phyloP scores from a whole-genome alignment of 2,329 filamentous ascomycete genomes.

The Neopestalotiopsis sp. region DNA sequence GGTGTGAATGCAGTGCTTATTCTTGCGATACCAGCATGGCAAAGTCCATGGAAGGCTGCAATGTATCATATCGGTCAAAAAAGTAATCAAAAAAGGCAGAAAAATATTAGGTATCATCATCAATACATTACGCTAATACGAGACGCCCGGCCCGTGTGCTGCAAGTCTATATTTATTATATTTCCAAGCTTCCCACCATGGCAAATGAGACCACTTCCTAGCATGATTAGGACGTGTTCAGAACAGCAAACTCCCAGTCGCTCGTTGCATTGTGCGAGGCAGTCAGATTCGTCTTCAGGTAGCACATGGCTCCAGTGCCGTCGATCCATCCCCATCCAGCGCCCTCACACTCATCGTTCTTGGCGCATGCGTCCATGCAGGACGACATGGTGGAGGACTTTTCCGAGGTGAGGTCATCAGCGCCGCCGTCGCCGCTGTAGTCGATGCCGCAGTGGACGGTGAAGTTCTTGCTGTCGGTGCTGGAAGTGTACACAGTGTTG shows the following conservation, averaged over 20 bases:
- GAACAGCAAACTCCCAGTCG: slow-evolving; percentile 20
- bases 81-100: neutral
- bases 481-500: slow-evolving; percentile 33
- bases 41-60: neutral
- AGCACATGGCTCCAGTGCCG: slow-evolving; percentile 26
- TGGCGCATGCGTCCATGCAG: slow-evolving; percentile 32
- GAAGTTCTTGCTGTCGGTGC: slow-evolving; percentile 28
- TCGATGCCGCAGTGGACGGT: slow-evolving; percentile 33
- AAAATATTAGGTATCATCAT: slow-evolving; percentile 1
- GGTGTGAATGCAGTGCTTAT: neutral
- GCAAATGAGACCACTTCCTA: neutral
- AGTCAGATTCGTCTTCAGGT: slow-evolving; percentile 28
- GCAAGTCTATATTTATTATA: neutral
- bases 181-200: neutral
- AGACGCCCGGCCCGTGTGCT: neutral
- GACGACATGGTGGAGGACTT: slow-evolving; percentile 25
- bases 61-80: neutral
- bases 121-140: slow-evolving; percentile 4
- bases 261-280: slow-evolving; percentile 16
- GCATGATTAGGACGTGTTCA: slow-evolving; percentile 8
- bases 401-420: slow-evolving; percentile 23
- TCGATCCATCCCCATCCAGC: slow-evolving; percentile 28
- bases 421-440: slow-evolving; percentile 29
- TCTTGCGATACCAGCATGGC: neutral
- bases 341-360: slow-evolving; percentile 24